phyloP scores from a whole-genome alignment of 148 eudicot species.

The Selenicereus undatus region DNA sequence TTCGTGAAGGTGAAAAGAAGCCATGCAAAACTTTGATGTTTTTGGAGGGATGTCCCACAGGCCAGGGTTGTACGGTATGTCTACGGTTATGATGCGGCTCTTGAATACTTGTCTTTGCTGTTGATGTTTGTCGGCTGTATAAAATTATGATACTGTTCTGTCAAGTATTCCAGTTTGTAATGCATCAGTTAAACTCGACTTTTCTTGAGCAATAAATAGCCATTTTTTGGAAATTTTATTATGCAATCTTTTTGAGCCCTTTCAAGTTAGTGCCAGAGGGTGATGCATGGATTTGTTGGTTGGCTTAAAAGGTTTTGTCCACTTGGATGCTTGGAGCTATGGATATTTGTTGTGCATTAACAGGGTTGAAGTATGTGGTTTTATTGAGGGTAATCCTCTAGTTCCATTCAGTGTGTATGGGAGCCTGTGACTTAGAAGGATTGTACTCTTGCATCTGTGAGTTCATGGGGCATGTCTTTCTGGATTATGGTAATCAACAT shows the following conservation, averaged over 20 bases:
- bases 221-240: not conserved
- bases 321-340: not conserved
- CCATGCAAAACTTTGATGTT: slow-evolving; percentile 87
- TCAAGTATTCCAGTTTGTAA: not conserved
- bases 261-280: not conserved
- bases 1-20: slow-evolving; percentile 60
- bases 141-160: not conserved
- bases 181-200: not conserved
- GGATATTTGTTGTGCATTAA: not conserved
- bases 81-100: not conserved
- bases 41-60: slow-evolving; percentile 71
- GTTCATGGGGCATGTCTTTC: not conserved
- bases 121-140: not conserved
- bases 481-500: not conserved
- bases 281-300: not conserved
- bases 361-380: not conserved
- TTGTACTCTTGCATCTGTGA: not conserved
- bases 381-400: not conserved
- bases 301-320: not conserved
- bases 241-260: not conserved
- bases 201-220: not conserved
- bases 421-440: not conserved
- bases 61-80: slow-evolving; percentile 81
- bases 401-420: not conserved
- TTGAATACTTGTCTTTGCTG: not conserved